Conservation (phyloP, 352 stramenopile genomes). For the Phytophthora kernoviae region DNA sequence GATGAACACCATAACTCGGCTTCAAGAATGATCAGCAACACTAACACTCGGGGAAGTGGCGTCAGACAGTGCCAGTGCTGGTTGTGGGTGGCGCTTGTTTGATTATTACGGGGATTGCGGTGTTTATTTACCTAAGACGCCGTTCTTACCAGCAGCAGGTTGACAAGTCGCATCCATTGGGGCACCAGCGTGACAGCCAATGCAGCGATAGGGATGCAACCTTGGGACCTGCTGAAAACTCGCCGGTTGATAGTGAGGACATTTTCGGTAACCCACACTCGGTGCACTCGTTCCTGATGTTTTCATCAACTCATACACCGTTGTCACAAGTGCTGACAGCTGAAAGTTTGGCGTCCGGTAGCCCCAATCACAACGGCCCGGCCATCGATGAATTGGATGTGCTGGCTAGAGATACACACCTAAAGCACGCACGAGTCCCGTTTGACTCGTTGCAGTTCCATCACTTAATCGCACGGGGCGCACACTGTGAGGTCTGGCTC, state of each 20-base stretch:
- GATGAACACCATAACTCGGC: background rate
- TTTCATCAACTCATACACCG: constrained; percentile 17
- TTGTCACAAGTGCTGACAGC: constrained; percentile 10
- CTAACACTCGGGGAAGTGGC: constrained; percentile 14
- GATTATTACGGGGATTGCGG: constrained; percentile 15
- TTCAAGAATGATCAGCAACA: background rate
- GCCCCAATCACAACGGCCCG: constrained; percentile 5
- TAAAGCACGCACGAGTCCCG: constrained; percentile 29
- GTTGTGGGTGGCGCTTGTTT: constrained; percentile 26
- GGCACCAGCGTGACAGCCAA: background rate
- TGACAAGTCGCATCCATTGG: constrained; percentile 7
- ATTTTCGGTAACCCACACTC: constrained; percentile 14
- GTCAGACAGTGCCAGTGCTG: constrained; percentile 36
- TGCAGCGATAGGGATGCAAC: background rate
- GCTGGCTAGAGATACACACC: constrained; percentile 25
- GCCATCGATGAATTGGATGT: constrained; percentile 14
- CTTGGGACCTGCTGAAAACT: background rate
- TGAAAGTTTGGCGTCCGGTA: constrained; percentile 29
- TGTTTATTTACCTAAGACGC: constrained; percentile 26
- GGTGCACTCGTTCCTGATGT: constrained; percentile 16
- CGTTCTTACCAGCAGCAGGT: constrained; percentile 11
- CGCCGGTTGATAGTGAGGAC: constrained; percentile 14
- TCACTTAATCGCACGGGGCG: constrained; percentile 30
- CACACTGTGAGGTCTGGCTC: constrained; percentile 41
- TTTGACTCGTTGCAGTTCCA: constrained; percentile 47